Evolutionary conservation across 176 grass and related monocot genomes (phyloP).

Genomic region (Carex myosuroides): DNA sequence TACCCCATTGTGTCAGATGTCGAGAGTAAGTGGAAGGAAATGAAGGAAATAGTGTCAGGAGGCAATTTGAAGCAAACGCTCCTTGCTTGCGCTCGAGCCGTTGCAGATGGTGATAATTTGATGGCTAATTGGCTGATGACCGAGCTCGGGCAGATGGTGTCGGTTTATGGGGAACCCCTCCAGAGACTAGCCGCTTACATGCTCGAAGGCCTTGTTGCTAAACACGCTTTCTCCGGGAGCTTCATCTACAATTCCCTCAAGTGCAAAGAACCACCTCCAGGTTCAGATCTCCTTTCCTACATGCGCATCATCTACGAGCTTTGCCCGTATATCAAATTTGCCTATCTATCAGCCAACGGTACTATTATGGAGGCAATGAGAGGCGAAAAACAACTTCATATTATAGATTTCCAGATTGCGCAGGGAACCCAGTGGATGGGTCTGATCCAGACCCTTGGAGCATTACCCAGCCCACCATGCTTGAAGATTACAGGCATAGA

Average conservation of each 20-base stretch:
- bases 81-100: constrained; percentile 65
- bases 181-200: constrained; percentile 86
- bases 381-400: constrained; percentile 72
- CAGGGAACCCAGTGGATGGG: constrained; percentile 83
- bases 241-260: constrained; percentile 88
- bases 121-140: constrained; percentile 40
- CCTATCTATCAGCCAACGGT: constrained; percentile 78
- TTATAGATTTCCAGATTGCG: constrained; percentile 92
- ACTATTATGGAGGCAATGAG: constrained; percentile 74
- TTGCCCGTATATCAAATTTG: constrained; percentile 96
- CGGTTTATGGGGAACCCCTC: constrained; percentile 69
- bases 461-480: constrained; percentile 46
- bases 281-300: constrained; percentile 86
- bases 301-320: constrained; percentile 90
- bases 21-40: constrained; percentile 37
- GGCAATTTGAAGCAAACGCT: constrained; percentile 68
- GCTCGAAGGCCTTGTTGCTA: constrained; percentile 89
- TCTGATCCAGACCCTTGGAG: constrained; percentile 73
- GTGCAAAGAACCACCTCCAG: constrained; percentile 70
- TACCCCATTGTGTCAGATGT: constrained; percentile 31
- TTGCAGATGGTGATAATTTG: constrained; percentile 47
- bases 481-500: constrained; percentile 82
- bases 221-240: constrained; percentile 58
- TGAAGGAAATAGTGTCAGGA: constrained; percentile 39
- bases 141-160: constrained; percentile 78